These are phyloP conservation scores for Yarrowia bubula DNA, from an alignment of 805 yeast genomes.

Conservation along the genomic window DNA sequence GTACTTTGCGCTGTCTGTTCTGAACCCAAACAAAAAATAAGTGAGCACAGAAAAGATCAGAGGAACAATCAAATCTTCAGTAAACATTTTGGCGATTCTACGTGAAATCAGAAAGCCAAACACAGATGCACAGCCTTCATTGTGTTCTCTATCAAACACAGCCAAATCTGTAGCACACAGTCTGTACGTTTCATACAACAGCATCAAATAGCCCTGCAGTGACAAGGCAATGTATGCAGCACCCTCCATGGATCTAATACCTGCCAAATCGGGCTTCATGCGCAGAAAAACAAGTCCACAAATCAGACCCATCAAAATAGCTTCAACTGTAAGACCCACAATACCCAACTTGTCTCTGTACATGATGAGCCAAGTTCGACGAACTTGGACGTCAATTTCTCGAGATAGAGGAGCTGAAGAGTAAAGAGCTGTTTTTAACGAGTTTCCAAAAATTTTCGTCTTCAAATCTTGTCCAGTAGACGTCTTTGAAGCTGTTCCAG, in stretches of 20 bases:
- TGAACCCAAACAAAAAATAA: conserved; percentile 75
- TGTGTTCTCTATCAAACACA: conserved; percentile 63
- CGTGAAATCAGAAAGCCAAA: conserved; percentile 66
- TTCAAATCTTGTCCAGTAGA: conserved; percentile 26
- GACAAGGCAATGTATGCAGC: conserved; percentile 54
- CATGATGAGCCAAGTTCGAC: conserved; percentile 49
- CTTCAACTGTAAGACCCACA: conserved; percentile 46
- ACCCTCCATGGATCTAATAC: conserved; percentile 59
- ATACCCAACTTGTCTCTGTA: conserved; percentile 53
- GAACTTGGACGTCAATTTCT: conserved; percentile 47
- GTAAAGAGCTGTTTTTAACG: conserved; percentile 15
- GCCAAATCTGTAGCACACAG: conserved; percentile 54
- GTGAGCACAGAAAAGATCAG: conserved; percentile 57
- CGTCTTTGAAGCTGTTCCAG: neutral
- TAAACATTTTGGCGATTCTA: conserved; percentile 58
- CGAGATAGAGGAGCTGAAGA: conserved; percentile 45
- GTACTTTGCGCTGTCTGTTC: conserved; percentile 45
- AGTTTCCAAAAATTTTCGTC: conserved; percentile 28
- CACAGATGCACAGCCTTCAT: conserved; percentile 65
- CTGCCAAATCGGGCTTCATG: conserved; percentile 54
- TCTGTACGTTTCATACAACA: conserved; percentile 59
- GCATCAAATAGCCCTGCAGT: conserved; percentile 54
- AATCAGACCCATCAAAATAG: conserved; percentile 55
- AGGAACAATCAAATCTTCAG: conserved; percentile 69
- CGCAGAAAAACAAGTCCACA: conserved; percentile 75